Percentiles rank a stretch among this genome's conserved stretches.
These are phyloP conservation scores for Eutrema salsugineum DNA, from an alignment of 441 rosid genomes.

Conservation along the genomic window DNA sequence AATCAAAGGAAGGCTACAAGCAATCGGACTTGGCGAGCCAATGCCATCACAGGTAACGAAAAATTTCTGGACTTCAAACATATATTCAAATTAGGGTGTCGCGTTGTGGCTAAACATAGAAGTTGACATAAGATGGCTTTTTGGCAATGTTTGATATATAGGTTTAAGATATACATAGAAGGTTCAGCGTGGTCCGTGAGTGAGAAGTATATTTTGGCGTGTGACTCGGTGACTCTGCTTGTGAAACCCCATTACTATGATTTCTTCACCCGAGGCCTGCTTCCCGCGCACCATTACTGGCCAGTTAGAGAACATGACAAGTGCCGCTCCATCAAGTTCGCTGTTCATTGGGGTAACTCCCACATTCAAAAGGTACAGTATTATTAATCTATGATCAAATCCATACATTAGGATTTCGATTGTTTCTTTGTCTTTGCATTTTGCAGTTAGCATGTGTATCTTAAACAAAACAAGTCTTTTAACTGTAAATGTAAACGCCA, in stretches of 20 bases:
- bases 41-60: slow-evolving; percentile 62
- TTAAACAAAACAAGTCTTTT: background rate
- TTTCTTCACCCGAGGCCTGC: slow-evolving; percentile 77
- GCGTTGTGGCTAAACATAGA: background rate
- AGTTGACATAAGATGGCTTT: background rate
- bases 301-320: slow-evolving; percentile 61
- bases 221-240: slow-evolving; percentile 66
- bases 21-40: slow-evolving; percentile 65
- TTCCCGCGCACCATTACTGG: slow-evolving; percentile 80
- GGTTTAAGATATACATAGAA: slow-evolving; percentile 87
- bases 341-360: slow-evolving; percentile 86
- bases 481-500: background rate
- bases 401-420: background rate
- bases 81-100: background rate
- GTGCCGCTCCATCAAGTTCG: slow-evolving; percentile 79
- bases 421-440: background rate
- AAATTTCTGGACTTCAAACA: background rate
- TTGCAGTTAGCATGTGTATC: background rate
- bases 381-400: background rate
- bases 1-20: slow-evolving; percentile 61
- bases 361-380: slow-evolving; percentile 52
- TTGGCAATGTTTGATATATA: slow-evolving; percentile 23
- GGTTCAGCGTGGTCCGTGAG: slow-evolving; percentile 97
- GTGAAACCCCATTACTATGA: slow-evolving; percentile 71
- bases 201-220: slow-evolving; percentile 86